phyloP scores from a whole-genome alignment of 805 yeast genomes.

The Kazachstania taianensis region DNA sequence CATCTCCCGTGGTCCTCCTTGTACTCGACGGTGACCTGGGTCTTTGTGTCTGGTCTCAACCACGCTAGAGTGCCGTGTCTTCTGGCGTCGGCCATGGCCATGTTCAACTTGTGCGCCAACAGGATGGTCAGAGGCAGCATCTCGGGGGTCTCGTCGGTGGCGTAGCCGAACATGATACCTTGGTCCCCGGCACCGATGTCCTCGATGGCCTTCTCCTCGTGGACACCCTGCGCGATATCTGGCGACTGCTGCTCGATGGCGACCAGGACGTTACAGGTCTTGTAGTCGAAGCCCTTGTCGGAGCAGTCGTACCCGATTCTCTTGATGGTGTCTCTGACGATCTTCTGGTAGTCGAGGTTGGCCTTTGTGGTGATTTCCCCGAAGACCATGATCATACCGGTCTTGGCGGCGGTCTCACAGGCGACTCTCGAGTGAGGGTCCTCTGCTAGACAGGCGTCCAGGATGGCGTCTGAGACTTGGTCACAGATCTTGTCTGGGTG shows the following conservation, averaged over 20 bases:
- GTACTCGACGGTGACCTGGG: slow-evolving; percentile 98
- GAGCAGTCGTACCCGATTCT: slow-evolving; percentile 96
- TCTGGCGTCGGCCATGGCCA: slow-evolving; percentile 94
- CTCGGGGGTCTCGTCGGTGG: slow-evolving; percentile 98
- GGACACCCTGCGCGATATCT: slow-evolving; percentile 98
- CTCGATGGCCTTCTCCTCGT: slow-evolving; percentile 90
- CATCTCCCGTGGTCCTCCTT: slow-evolving; percentile 91
- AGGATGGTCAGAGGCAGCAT: slow-evolving; percentile 89
- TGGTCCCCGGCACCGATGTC: slow-evolving; percentile 99
- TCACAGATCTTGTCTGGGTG: slow-evolving; percentile 96
- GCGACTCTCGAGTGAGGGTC: slow-evolving; percentile 99
- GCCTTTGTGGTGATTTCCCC: slow-evolving; percentile 99
- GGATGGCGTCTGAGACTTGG: slow-evolving; percentile 96
- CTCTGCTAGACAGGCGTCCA: slow-evolving; percentile 91
- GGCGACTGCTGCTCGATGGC: slow-evolving; percentile 99
- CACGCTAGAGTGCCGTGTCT: slow-evolving; percentile 89
- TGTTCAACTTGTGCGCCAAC: slow-evolving; percentile 91
- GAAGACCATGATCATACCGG: slow-evolving; percentile 98
- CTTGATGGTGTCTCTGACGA: slow-evolving; percentile 96
- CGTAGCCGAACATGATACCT: slow-evolving; percentile 99
- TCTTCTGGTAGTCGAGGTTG: slow-evolving; percentile 88
- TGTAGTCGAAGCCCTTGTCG: slow-evolving; percentile 96
- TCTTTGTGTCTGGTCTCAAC: slow-evolving; percentile 99
- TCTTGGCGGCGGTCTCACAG: slow-evolving; percentile 98
- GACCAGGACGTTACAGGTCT: slow-evolving; percentile 96